phyloP scores from a whole-genome alignment of 257 asterid genomes.

The Pogostemon cablin region DNA sequence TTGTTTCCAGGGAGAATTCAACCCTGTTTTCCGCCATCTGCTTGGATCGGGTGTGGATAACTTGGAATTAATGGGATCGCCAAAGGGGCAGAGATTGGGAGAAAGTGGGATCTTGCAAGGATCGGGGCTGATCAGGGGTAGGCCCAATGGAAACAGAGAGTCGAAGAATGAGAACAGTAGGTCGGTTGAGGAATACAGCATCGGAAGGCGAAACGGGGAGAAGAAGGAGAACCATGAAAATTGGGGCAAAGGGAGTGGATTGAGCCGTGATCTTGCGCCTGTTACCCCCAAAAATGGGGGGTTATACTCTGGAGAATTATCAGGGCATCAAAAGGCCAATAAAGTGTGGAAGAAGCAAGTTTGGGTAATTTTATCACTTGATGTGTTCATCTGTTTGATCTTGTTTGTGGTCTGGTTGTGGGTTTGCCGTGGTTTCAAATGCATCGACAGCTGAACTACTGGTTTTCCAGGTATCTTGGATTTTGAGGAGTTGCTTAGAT shows the following conservation, averaged over 20 bases:
- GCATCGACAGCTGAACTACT: conserved; percentile 61
- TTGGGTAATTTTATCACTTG: conserved; percentile 74
- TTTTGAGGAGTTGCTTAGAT: conserved; percentile 18
- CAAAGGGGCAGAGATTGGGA: conserved; percentile 39
- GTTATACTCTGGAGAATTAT: conserved; percentile 44
- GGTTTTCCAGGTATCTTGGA: conserved; percentile 20
- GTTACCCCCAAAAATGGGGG: conserved; percentile 48
- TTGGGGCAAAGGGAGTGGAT: conserved; percentile 33
- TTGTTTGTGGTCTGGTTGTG: conserved; percentile 85
- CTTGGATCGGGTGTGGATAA: conserved; percentile 48
- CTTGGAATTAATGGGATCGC: conserved; percentile 45
- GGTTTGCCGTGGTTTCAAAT: conserved; percentile 86
- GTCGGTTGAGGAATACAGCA: conserved; percentile 37
- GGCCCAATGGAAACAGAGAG: conserved; percentile 37
- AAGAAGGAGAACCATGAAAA: conserved; percentile 35
- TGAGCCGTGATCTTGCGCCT: conserved; percentile 46
- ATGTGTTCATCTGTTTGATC: conserved; percentile 62
- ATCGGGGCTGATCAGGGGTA: conserved; percentile 32
- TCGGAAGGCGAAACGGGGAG: conserved; percentile 39
- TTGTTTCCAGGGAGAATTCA: conserved; percentile 86
- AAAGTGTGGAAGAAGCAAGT: conserved; percentile 89
- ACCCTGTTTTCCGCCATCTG: conserved; percentile 75
- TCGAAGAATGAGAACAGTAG: conserved; percentile 52
- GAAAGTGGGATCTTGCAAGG: conserved; percentile 43
- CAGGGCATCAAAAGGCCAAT: conserved; percentile 60